These are phyloP conservation scores for Pseudonectria foliicola DNA, from an alignment of 2,329 filamentous ascomycete genomes.

Conservation along the genomic window DNA sequence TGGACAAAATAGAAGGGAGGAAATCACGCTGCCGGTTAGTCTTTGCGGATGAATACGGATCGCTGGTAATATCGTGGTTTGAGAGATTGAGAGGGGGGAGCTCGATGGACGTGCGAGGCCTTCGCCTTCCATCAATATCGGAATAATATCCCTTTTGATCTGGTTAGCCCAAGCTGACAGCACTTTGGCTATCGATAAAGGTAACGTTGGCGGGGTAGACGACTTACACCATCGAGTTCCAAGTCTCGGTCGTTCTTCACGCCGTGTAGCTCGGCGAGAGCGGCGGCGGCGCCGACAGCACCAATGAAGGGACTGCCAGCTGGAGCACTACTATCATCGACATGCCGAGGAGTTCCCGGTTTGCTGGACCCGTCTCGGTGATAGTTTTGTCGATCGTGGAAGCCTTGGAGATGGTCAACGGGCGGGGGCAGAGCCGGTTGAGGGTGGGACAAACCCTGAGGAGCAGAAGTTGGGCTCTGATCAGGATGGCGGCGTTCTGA, in stretches of 20 bases:
- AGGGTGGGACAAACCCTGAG: conserved; percentile 25
- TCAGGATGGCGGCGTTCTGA: conserved; percentile 55
- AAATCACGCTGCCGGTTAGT: conserved; percentile 61
- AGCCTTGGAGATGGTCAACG: conserved; percentile 20
- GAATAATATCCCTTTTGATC: conserved; percentile 56
- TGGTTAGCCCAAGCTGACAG: conserved; percentile 12
- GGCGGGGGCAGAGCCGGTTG: conserved; percentile 9
- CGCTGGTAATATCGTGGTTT: conserved; percentile 60
- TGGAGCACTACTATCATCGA: conserved; percentile 63
- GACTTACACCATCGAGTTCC: conserved; percentile 69
- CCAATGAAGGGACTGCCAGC: conserved; percentile 37
- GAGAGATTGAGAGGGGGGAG: conserved; percentile 59
- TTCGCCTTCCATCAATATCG: conserved; percentile 58
- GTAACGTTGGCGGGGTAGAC: conserved; percentile 19
- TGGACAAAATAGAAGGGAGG: conserved; percentile 72
- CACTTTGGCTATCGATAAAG: conserved; percentile 19
- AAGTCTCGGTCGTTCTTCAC: conserved; percentile 70
- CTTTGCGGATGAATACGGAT: conserved; percentile 60
- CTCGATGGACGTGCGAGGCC: conserved; percentile 62
- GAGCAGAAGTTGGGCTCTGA: conserved; percentile 24
- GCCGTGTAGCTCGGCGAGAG: conserved; percentile 73
- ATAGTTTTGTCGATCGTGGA: conserved; percentile 47
- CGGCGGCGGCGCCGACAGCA: conserved; percentile 70
- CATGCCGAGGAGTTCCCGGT: conserved; percentile 59
- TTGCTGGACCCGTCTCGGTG: conserved; percentile 60